Percentiles rank a stretch among this genome's conserved stretches.
These are phyloP conservation scores for Blepharisma stoltei DNA, from an alignment of 73 alveolate species.

Conservation along the genomic window DNA sequence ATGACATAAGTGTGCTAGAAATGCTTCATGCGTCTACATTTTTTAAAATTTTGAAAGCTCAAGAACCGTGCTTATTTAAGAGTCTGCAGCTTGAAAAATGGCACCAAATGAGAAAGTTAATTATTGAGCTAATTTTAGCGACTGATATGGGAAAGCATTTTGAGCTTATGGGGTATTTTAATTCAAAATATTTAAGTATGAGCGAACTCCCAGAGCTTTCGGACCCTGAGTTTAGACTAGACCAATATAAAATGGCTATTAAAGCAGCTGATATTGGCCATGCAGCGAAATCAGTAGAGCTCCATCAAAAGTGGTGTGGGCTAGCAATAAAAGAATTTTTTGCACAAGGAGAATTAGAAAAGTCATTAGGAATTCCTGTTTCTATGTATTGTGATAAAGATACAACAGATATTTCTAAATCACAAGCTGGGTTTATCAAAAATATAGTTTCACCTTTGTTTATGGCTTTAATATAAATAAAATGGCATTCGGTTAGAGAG, in stretches of 20 bases:
- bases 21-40: constrained; percentile 71
- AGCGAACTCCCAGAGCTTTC: constrained; percentile 19
- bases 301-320: constrained; percentile 58
- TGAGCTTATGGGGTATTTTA: constrained; percentile 41
- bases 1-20: constrained; percentile 75
- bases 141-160: constrained; percentile 88
- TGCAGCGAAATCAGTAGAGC: constrained; percentile 59
- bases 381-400: constrained; percentile 82
- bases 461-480: background rate
- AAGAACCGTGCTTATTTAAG: constrained; percentile 47
- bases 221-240: constrained; percentile 35
- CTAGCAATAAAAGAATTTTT: constrained; percentile 63
- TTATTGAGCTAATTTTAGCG: constrained; percentile 74
- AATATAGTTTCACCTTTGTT: constrained; percentile 49
- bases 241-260: constrained; percentile 43
- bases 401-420: constrained; percentile 73
- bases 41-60: constrained; percentile 41
- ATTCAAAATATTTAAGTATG: constrained; percentile 40
- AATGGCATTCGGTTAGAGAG: too few relatives aligned
- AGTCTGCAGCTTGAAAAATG: constrained; percentile 50
- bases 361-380: constrained; percentile 64
- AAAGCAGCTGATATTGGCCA: constrained; percentile 72
- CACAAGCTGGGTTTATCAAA: constrained; percentile 73
- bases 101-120: constrained; percentile 65
- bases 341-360: constrained; percentile 72